Evolutionary conservation across 805 yeast species (phyloP).

Genomic region (Candida sphagnicola): DNA sequence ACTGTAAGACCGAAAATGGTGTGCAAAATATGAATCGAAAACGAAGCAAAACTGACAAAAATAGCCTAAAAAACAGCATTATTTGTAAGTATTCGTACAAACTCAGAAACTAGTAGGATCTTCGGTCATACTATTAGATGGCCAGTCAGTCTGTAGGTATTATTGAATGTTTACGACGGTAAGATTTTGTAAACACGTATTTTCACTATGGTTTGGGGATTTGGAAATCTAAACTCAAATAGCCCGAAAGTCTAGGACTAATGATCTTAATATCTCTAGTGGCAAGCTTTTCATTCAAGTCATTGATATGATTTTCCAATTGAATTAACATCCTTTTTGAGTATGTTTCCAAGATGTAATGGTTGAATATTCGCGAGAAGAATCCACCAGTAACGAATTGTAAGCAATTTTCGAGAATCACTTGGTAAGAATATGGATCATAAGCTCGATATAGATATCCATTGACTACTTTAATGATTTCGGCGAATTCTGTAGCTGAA

Average conservation of each 20-base stretch:
- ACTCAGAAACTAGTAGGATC: no score
- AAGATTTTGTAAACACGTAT: not conserved
- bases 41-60: no score
- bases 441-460: slow-evolving; percentile 34
- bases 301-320: slow-evolving; percentile 35
- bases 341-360: slow-evolving; percentile 12
- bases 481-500: slow-evolving; percentile 31
- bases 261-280: slow-evolving; percentile 35
- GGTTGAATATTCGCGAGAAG: slow-evolving; percentile 19
- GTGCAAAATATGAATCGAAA: no score
- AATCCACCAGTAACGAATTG: slow-evolving; percentile 39
- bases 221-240: slow-evolving; percentile 21
- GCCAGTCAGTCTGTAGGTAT: no score
- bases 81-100: no score
- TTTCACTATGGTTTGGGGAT: slow-evolving; percentile 1
- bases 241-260: slow-evolving; percentile 51
- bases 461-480: slow-evolving; percentile 46
- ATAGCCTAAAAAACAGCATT: no score
- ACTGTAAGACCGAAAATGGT: no score
- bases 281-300: slow-evolving; percentile 14
- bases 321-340: slow-evolving; percentile 27
- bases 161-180: no score
- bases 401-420: slow-evolving; percentile 34
- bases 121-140: no score
- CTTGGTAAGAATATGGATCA: slow-evolving; percentile 22